Evolutionary conservation across 768 basidiomycete species (phyloP).

Genomic region (Pleurotus sapidus): DNA sequence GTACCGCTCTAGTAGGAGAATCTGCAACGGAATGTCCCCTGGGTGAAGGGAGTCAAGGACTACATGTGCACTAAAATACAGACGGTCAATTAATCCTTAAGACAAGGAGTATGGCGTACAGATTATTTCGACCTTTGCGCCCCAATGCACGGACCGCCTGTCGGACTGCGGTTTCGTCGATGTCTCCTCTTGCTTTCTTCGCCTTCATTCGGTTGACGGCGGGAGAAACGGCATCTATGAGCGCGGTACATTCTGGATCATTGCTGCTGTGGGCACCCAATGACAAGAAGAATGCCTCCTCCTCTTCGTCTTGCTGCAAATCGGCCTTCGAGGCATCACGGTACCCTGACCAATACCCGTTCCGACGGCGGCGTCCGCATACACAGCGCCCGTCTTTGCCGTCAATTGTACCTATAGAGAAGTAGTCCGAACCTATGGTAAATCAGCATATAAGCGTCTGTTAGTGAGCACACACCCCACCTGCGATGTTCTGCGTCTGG

Average conservation of each 20-base stretch:
- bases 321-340: slow-evolving; percentile 11
- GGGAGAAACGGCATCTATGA: neutral
- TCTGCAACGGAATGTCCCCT: slow-evolving; percentile 82
- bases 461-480: too few relatives aligned
- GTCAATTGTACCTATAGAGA: neutral
- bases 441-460: neutral
- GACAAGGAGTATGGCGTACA: slow-evolving; percentile 45
- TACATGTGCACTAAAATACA: slow-evolving; percentile 51
- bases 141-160: slow-evolving; percentile 58
- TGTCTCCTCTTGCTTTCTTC: slow-evolving; percentile 54
- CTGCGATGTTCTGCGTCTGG: too few relatives aligned
- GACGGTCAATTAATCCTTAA: neutral
- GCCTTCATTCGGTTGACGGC: slow-evolving; percentile 34
- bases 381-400: slow-evolving; percentile 32
- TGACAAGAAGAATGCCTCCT: slow-evolving; percentile 13
- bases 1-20: slow-evolving; percentile 83
- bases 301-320: slow-evolving; percentile 13
- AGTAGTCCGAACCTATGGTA: slow-evolving; percentile 10
- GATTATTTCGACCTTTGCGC: slow-evolving; percentile 67
- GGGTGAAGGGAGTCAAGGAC: slow-evolving; percentile 32
- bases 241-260: neutral
- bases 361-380: slow-evolving; percentile 53
- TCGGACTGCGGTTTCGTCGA: slow-evolving; percentile 69
- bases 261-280: neutral
- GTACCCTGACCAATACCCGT: slow-evolving; percentile 36